These are phyloP conservation scores for Musa balbisiana DNA, from an alignment of 202 grass and related monocot species.

Conservation along the genomic window DNA sequence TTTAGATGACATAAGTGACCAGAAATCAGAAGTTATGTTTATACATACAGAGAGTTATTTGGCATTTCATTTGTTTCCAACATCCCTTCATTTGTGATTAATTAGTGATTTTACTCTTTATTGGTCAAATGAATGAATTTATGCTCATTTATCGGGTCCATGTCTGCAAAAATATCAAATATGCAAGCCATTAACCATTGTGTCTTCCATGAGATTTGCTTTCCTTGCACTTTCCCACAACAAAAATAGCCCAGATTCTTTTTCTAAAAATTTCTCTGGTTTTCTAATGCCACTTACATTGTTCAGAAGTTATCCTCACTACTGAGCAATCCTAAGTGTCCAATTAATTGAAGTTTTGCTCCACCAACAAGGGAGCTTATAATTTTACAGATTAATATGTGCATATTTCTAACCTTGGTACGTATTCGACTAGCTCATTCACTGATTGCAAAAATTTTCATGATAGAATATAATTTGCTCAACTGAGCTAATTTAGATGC, in stretches of 20 bases:
- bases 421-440: not conserved
- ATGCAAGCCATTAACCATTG: no score
- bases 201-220: no score
- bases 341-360: not conserved
- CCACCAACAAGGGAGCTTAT: not conserved
- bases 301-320: not conserved
- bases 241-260: not conserved
- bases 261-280: no score
- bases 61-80: no score
- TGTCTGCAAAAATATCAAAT: no score
- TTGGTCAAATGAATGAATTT: no score
- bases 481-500: constrained; percentile 11
- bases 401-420: not conserved
- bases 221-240: not conserved
- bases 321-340: not conserved
- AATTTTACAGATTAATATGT: not conserved
- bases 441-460: not conserved
- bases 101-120: no score
- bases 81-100: no score
- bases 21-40: no score
- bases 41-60: no score
- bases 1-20: no score
- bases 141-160: no score
- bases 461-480: not conserved
- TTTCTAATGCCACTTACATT: not conserved